Evolutionary conservation across 257 asterid species (phyloP), one percentile per base, ranked within the genome.

Genomic region (Gentiana dahurica): DNA sequence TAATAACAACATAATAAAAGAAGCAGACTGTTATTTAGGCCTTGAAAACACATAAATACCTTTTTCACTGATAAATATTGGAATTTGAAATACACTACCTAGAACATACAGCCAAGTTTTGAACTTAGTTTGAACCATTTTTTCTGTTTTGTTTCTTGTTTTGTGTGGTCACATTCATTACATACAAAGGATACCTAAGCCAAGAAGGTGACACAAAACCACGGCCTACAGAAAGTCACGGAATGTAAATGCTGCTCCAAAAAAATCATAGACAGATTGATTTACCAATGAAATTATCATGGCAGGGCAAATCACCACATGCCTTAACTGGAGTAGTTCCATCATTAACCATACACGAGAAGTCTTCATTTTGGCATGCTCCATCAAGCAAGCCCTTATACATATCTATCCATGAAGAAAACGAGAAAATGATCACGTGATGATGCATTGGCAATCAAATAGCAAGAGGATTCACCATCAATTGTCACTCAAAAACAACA

Each of bases 261-360:
- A 12, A 34, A 6, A 35, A 65, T 48, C 57, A 38, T 47, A 45
- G 38, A 56, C 53, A 49, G 32, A 49, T 62, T 54, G 53, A 36
- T 73, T 45, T 65, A 82, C 95, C 87, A 24, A 59, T 53, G 67
- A 43, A 55, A 32, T 69, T 68, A 34, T 46, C 81, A 54, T 71
- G 76, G 80, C 76, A 68, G 65, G 78, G 73, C 61, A 84, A 53
- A 53, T 87, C 94, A 54, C 80, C 77, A 49, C 88, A 87, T 45
- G 90, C 93, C 70, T 84, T 87, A 34, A 81, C 73, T 8, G 95
- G 95, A 53, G 95, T 87, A 69, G 78, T 75, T 62, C 64, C 89
- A 54, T 60, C 70, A 53, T 68, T 84, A 56, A 79, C 68, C 61
- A 77, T 56, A 64, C 54, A 71, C 34, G 84, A 64, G 67, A 74